Evolutionary conservation across 768 basidiomycete species (phyloP).

Genomic region (Piloderma croceum): DNA sequence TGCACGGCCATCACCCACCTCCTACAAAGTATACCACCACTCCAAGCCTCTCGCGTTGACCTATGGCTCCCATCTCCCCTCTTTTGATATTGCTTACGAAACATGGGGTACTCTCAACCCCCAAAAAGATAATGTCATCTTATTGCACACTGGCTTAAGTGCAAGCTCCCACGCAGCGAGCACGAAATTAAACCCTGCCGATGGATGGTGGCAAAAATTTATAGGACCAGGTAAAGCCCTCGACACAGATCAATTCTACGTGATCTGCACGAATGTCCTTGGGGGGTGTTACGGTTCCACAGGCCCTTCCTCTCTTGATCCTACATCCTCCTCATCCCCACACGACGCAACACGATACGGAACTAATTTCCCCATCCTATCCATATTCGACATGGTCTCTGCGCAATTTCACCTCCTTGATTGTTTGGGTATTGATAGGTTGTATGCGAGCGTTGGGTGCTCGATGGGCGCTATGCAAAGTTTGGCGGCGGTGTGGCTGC

Average conservation of each 20-base stretch:
- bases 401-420: slow-evolving; percentile 89
- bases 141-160: slow-evolving; percentile 93
- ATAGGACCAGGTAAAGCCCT: slow-evolving; percentile 92
- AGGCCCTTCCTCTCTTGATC: slow-evolving; percentile 83
- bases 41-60: slow-evolving; percentile 56
- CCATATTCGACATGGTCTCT: slow-evolving; percentile 95
- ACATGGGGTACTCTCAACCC: slow-evolving; percentile 92
- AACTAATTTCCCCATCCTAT: slow-evolving; percentile 85
- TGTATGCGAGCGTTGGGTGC: slow-evolving; percentile 91
- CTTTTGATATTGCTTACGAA: slow-evolving; percentile 91
- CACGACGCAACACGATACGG: slow-evolving; percentile 76
- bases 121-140: slow-evolving; percentile 77
- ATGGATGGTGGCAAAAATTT: slow-evolving; percentile 99
- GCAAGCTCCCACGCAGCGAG: slow-evolving; percentile 94
- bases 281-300: slow-evolving; percentile 98
- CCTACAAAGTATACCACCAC: slow-evolving; percentile 69
- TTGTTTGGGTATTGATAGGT: slow-evolving; percentile 70
- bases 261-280: slow-evolving; percentile 94
- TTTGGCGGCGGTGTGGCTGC: slow-evolving; percentile 89
- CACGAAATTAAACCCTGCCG: slow-evolving; percentile 65
- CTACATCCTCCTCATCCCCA: no score
- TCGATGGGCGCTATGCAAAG: slow-evolving; percentile 99
- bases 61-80: slow-evolving; percentile 50
- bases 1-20: slow-evolving; percentile 67
- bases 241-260: slow-evolving; percentile 87